Percentiles rank a stretch among this genome's conserved stretches.
Conservation (phyloP, 2,329 filamentous ascomycete genomes). For the Diaporthe capsici region DNA sequence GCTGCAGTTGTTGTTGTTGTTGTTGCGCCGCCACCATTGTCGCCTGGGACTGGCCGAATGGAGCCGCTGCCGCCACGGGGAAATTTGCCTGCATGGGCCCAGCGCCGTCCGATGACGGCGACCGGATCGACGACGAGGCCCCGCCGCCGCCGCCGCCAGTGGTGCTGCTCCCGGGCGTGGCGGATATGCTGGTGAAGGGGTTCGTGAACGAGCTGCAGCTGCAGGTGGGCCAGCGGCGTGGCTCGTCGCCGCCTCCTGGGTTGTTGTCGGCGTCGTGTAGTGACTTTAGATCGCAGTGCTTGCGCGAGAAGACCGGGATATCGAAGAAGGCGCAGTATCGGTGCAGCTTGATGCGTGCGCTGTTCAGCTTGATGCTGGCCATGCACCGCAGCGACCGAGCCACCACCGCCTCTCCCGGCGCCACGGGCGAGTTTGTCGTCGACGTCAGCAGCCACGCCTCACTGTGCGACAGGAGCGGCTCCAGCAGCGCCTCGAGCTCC, state of each 20-base stretch:
- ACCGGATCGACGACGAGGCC: background rate
- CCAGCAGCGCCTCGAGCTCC: slow-evolving; percentile 56
- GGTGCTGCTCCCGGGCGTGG: slow-evolving; percentile 5
- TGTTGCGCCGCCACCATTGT: background rate
- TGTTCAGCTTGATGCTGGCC: slow-evolving; percentile 65
- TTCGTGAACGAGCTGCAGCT: slow-evolving; percentile 50
- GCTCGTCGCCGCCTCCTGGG: slow-evolving; percentile 46
- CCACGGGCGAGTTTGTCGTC: slow-evolving; percentile 53
- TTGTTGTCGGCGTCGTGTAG: slow-evolving; percentile 44
- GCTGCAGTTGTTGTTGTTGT: background rate
- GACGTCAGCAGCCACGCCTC: slow-evolving; percentile 54
- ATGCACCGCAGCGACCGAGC: slow-evolving; percentile 61
- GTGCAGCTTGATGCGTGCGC: slow-evolving; percentile 66
- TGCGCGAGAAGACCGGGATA: slow-evolving; percentile 62
- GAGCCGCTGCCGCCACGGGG: background rate
- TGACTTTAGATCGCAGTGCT: slow-evolving; percentile 63
- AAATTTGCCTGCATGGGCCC: background rate
- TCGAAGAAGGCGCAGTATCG: slow-evolving; percentile 67
- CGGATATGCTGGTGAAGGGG: slow-evolving; percentile 48
- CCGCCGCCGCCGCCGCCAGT: background rate
- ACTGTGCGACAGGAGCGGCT: slow-evolving; percentile 54
- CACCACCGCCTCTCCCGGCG: slow-evolving; percentile 57
- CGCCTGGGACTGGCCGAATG: background rate
- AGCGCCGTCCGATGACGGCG: slow-evolving; percentile 35
- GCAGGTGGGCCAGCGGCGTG: slow-evolving; percentile 53